Percentiles rank a stretch among this genome's conserved stretches.
Evolutionary conservation across 2,329 filamentous ascomycete genomes (phyloP).

Genomic region (Penicillium polonicum): DNA sequence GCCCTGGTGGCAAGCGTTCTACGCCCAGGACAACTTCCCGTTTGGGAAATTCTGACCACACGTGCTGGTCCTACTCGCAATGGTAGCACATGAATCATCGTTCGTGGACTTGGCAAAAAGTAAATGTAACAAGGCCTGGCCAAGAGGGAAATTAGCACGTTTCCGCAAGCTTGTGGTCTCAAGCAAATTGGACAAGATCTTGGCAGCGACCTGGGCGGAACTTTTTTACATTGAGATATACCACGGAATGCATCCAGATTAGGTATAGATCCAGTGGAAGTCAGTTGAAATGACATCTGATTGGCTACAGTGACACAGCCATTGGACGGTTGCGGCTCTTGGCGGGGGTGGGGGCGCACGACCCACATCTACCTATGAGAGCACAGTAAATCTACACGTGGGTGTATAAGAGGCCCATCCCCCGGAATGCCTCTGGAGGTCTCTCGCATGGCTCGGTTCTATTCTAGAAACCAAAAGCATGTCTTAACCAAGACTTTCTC

Average conservation of each 20-base stretch:
- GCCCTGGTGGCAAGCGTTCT: background rate
- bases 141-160: background rate
- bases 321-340: constrained; percentile 14
- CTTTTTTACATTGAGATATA: background rate
- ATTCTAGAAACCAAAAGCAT: background rate
- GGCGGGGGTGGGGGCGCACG: constrained; percentile 14
- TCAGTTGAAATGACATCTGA: background rate
- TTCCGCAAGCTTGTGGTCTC: constrained; percentile 5
- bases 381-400: constrained; percentile 10
- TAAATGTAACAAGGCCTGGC: constrained; percentile 8
- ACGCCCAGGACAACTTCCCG: background rate
- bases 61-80: constrained; percentile 23
- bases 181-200: constrained; percentile 8
- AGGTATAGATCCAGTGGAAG: constrained; percentile 1
- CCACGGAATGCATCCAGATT: constrained; percentile 4
- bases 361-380: constrained; percentile 19
- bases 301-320: background rate
- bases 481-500: no score
- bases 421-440: background rate
- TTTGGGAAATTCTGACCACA: constrained; percentile 11
- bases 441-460: background rate
- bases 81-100: constrained; percentile 2
- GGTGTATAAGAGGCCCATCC: constrained; percentile 7
- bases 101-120: constrained; percentile 14
- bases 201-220: background rate